phyloP scores from a whole-genome alignment of 331 rosid genomes.

The Dryas integrifolia region DNA sequence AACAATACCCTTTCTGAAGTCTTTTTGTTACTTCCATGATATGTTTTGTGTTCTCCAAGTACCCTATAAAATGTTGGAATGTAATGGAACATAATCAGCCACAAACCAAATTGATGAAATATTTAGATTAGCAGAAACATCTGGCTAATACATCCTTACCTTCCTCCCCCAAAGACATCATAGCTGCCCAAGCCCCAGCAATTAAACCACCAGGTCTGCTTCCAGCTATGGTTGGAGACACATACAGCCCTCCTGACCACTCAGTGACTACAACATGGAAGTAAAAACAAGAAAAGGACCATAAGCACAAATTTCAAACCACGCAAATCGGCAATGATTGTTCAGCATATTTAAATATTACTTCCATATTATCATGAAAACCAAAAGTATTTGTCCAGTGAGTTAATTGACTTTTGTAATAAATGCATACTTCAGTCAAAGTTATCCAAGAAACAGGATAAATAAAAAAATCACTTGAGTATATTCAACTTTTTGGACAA shows the following conservation, averaged over 20 bases:
- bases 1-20: slow-evolving; percentile 68
- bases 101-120: slow-evolving; percentile 12
- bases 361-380: background rate
- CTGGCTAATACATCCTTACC: slow-evolving; percentile 39
- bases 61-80: slow-evolving; percentile 53
- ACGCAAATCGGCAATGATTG: background rate
- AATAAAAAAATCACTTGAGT: background rate
- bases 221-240: slow-evolving; percentile 95
- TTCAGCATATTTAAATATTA: background rate
- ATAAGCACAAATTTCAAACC: slow-evolving; percentile 10
- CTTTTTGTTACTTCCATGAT: slow-evolving; percentile 76
- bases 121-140: slow-evolving; percentile 17
- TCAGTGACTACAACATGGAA: slow-evolving; percentile 67
- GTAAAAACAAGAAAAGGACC: slow-evolving; percentile 1
- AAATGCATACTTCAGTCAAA: background rate
- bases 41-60: slow-evolving; percentile 72
- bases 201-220: slow-evolving; percentile 93
- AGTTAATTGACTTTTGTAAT: background rate
- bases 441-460: background rate
- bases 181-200: slow-evolving; percentile 99
- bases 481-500: background rate
- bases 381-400: background rate
- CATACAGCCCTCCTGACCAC: slow-evolving; percentile 97
- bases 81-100: slow-evolving; percentile 24
- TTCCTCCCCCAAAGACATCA: slow-evolving; percentile 87